Base-by-base conservation (phyloP, 1,139 yeast genomes). In the Pichia sp. region DNA sequence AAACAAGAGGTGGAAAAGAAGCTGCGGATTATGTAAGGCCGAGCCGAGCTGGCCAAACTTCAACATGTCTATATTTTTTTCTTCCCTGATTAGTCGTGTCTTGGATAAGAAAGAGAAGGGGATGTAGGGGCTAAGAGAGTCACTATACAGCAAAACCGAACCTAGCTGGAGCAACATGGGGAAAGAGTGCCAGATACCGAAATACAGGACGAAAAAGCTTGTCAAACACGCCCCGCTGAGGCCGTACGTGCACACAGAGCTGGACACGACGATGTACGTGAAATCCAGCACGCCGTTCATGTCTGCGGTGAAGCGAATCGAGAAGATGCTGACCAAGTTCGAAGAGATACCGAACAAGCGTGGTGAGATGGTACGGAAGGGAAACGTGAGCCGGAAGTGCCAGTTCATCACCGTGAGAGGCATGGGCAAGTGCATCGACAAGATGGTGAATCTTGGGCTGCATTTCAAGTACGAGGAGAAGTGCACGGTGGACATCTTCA, bases 391-490 rank as follows among this genome's bases (percentile, higher is more conserved):
- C 68, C 72, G 34, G 6, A 42, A 37, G 4, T 70, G 72, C 1
- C 66, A 72, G 41, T 78, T 71, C 60, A 69, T 85, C 16, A 71
- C 76, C 0, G 75, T 85, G 2, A 70, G 79, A 56, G 93, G 89
- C 0, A 83, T 85, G 88, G 91, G 91, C 1, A 76, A 74, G 49
- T 76, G 87, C 6, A 78, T 82, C 5, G 79, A 74, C 46, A 82
- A 77, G 61, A 76, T 83, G 0, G 55, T 83, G 10, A 68, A 79
- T 12, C 57, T 84, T 1, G 88, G 79, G 0, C 63, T 79, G 26
- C 73, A 76, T 56, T 83, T 79, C 62, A 76, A 78, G 56, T 71
- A 70, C 41, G 75, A 75, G 25, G 66, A 71, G 47, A 70, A 73
- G 10, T 70, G 74, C 59, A 72, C 66, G 55, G 78, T 83, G 5